Evolutionary conservation across 257 asterid genomes (phyloP).

Genomic region (Capsicum baccatum): DNA sequence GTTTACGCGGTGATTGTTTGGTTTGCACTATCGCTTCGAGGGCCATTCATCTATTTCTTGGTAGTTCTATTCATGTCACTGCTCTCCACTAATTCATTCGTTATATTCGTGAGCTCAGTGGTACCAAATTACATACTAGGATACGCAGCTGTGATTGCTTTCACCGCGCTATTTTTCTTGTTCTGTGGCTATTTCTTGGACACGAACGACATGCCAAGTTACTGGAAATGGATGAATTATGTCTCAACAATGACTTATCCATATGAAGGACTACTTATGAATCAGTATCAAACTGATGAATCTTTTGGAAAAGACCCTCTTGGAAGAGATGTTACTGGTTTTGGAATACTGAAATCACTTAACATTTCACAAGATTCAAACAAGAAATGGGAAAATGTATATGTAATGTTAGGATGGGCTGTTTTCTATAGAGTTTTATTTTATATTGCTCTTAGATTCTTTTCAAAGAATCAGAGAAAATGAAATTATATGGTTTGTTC

Average conservation of each 20-base stretch:
- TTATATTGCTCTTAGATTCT: conserved; percentile 75
- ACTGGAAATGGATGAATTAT: conserved; percentile 93
- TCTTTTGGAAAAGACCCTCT: conserved; percentile 47
- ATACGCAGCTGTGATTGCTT: conserved; percentile 86
- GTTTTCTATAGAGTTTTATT: conserved; percentile 67
- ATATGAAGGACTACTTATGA: conserved; percentile 80
- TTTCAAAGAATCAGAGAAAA: conserved; percentile 72
- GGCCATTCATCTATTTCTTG: conserved; percentile 60
- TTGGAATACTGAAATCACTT: conserved; percentile 52
- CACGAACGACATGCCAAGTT: conserved; percentile 58
- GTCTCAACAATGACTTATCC: conserved; percentile 83
- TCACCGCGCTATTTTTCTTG: conserved; percentile 81
- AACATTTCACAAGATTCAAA: conserved; percentile 44
- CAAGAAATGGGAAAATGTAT: conserved; percentile 67
- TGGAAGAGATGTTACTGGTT: conserved; percentile 45
- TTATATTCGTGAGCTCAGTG: conserved; percentile 77
- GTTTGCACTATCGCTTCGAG: conserved; percentile 63
- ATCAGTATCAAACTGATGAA: conserved; percentile 55
- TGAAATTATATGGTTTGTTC: conserved; percentile 31
- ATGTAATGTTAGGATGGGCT: conserved; percentile 76
- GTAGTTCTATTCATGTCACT: conserved; percentile 64
- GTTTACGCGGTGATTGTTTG: conserved; percentile 73
- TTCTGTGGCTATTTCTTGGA: conserved; percentile 74
- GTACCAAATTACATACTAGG: conserved; percentile 91
- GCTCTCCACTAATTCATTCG: conserved; percentile 80